phyloP scores from a whole-genome alignment of 106 monocot genomes.

The Acorus gramineus region DNA sequence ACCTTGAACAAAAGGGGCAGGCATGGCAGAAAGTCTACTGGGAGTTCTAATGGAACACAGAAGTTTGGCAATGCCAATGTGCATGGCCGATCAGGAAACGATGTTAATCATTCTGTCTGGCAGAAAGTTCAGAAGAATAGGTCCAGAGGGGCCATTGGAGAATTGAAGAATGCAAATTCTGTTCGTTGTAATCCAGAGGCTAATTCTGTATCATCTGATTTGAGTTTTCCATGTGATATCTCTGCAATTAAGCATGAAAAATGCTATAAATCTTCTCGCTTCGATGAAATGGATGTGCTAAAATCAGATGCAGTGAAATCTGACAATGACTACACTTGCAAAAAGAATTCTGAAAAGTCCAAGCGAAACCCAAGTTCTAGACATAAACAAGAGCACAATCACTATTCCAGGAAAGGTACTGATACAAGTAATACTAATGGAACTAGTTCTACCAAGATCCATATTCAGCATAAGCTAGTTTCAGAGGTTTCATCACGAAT shows the following conservation, averaged over 20 bases:
- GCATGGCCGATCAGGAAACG: constrained; percentile 17
- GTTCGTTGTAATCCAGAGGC: constrained; percentile 9
- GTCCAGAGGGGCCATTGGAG: constrained; percentile 1
- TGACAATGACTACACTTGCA: neutral
- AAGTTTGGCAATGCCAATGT: neutral
- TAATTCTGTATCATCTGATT: constrained; percentile 10
- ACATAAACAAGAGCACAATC: constrained; percentile 13
- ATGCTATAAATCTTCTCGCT: constrained; percentile 6
- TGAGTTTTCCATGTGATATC: constrained; percentile 1
- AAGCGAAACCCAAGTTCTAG: constrained; percentile 13
- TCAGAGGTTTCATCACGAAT: neutral
- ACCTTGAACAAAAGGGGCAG: constrained; percentile 34
- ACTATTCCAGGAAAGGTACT: constrained; percentile 14
- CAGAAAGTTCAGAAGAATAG: constrained; percentile 50
- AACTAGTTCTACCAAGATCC: constrained; percentile 7
- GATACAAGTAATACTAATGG: constrained; percentile 11
- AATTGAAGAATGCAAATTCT: neutral
- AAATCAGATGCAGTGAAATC: constrained; percentile 1
- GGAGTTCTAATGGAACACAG: constrained; percentile 8
- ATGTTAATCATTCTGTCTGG: constrained; percentile 40
- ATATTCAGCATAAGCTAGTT: constrained; percentile 17
- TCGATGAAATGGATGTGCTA: constrained; percentile 8
- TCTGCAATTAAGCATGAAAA: constrained; percentile 19
- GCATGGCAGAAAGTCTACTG: constrained; percentile 22
- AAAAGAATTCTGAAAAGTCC: constrained; percentile 1